Percentiles rank a stretch among this genome's conserved stretches.
Evolutionary conservation across 495 filamentous ascomycete species (phyloP).

Genomic region (Penicillium antarcticum): DNA sequence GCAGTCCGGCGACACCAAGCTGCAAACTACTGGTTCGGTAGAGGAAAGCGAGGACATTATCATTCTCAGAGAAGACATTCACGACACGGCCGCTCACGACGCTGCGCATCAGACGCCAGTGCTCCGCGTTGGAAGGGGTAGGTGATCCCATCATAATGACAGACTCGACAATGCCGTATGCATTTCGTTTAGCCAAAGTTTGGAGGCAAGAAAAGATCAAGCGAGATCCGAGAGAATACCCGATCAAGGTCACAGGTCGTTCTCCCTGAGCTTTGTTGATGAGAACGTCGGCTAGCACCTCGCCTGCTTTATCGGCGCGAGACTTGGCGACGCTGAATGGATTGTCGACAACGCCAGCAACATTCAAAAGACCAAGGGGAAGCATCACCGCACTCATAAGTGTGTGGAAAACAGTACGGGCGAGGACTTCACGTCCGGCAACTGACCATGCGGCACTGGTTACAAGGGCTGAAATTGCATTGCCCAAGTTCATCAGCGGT

Average conservation of each 20-base stretch:
- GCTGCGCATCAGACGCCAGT: slow-evolving; percentile 67
- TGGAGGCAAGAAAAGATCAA: slow-evolving; percentile 82
- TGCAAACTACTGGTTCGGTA: slow-evolving; percentile 76
- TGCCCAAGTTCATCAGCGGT: slow-evolving; percentile 71
- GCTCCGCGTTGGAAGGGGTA: slow-evolving; percentile 58
- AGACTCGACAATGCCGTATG: slow-evolving; percentile 83
- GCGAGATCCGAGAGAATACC: slow-evolving; percentile 87
- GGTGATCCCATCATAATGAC: slow-evolving; percentile 82
- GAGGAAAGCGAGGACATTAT: slow-evolving; percentile 72
- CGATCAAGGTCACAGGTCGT: slow-evolving; percentile 80
- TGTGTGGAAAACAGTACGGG: slow-evolving; percentile 72
- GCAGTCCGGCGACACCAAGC: slow-evolving; percentile 71
- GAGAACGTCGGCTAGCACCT: slow-evolving; percentile 80
- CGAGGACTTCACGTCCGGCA: slow-evolving; percentile 73
- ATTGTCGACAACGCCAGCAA: slow-evolving; percentile 81
- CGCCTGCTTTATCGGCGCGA: slow-evolving; percentile 82
- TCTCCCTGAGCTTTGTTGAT: slow-evolving; percentile 88
- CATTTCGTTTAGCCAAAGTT: slow-evolving; percentile 68
- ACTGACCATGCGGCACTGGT: slow-evolving; percentile 73
- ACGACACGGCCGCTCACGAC: slow-evolving; percentile 72
- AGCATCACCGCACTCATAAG: slow-evolving; percentile 68
- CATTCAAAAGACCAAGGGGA: slow-evolving; percentile 74
- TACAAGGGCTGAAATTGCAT: slow-evolving; percentile 67
- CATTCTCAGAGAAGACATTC: slow-evolving; percentile 76
- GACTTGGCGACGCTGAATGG: slow-evolving; percentile 81